Percentiles rank a stretch among this genome's conserved stretches.
These are phyloP conservation scores for Arctium lappa DNA, from an alignment of 129 eudicot genomes.

Conservation along the genomic window DNA sequence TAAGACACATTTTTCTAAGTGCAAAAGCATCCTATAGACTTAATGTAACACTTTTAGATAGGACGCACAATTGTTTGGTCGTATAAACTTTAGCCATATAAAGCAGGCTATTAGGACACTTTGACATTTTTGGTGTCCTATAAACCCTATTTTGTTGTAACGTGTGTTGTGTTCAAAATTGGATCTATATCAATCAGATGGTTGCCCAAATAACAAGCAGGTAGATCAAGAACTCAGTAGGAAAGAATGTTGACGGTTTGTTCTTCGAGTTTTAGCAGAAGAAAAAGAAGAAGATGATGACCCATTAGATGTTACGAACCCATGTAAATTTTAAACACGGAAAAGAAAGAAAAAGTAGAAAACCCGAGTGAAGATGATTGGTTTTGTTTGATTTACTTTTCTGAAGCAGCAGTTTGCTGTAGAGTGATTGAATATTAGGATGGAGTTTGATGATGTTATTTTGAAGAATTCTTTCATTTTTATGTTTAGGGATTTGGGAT, in stretches of 20 bases:
- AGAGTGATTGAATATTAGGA: background rate
- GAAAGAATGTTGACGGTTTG: background rate
- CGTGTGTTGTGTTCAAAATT: background rate
- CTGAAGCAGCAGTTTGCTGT: background rate
- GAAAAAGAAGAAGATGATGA: background rate
- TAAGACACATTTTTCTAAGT: background rate
- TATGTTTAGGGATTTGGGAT: background rate
- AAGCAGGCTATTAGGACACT: background rate
- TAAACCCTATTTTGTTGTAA: background rate
- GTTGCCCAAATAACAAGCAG: background rate
- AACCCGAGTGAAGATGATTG: background rate
- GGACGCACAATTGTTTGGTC: background rate
- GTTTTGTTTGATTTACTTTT: background rate
- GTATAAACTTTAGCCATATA: background rate
- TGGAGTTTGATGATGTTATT: background rate
- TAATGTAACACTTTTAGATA: background rate
- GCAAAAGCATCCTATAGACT: background rate
- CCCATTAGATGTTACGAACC: background rate
- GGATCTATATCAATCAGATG: background rate
- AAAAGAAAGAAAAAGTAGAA: background rate
- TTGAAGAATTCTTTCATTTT: background rate
- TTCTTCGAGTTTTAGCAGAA: background rate
- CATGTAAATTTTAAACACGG: background rate
- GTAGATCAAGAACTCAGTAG: background rate
- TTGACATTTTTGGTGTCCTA: background rate